Evolutionary conservation across 192 early-diverging fungal species (phyloP).

Genomic region (Dispira simplex): DNA sequence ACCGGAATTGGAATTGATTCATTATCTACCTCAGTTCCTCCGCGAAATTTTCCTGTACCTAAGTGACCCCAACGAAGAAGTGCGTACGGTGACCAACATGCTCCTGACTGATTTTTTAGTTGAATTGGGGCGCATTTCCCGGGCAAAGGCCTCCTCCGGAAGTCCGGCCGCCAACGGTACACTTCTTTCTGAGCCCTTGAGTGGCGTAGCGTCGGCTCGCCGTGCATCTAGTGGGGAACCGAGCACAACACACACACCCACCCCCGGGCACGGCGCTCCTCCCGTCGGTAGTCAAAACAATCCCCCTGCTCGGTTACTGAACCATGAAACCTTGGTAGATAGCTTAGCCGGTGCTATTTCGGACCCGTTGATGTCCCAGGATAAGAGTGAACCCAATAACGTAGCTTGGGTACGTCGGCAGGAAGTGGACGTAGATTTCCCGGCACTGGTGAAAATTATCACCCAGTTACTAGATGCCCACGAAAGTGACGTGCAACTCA

Average conservation of each 20-base stretch:
- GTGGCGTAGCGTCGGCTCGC: too few species aligned
- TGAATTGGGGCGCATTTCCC: slow-evolving; percentile 39
- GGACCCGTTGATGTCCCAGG: neutral
- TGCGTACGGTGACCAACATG: slow-evolving; percentile 63
- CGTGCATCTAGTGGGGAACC: too few species aligned
- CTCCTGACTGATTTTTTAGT: slow-evolving; percentile 79
- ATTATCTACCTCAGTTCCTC: slow-evolving; percentile 84
- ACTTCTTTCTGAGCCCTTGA: neutral
- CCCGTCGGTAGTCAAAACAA: neutral
- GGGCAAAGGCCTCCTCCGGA: neutral
- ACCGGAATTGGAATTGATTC: slow-evolving; percentile 86
- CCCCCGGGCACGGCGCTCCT: neutral
- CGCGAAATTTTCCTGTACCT: slow-evolving; percentile 84
- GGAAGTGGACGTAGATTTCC: slow-evolving; percentile 69
- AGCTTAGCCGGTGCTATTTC: slow-evolving; percentile 7
- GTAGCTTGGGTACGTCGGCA: slow-evolving; percentile 59
- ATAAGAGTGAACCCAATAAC: slow-evolving; percentile 17
- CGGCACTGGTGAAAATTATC: slow-evolving; percentile 68
- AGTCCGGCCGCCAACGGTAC: neutral
- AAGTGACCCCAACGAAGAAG: slow-evolving; percentile 80
- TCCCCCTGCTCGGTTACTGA: neutral
- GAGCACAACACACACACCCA: too few species aligned
- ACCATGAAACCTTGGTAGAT: neutral
- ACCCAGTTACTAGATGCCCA: slow-evolving; percentile 51
- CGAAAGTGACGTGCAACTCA: slow-evolving; percentile 85